phyloP scores from a whole-genome alignment of 352 stramenopile species.

The Globisporangium viniferum region DNA sequence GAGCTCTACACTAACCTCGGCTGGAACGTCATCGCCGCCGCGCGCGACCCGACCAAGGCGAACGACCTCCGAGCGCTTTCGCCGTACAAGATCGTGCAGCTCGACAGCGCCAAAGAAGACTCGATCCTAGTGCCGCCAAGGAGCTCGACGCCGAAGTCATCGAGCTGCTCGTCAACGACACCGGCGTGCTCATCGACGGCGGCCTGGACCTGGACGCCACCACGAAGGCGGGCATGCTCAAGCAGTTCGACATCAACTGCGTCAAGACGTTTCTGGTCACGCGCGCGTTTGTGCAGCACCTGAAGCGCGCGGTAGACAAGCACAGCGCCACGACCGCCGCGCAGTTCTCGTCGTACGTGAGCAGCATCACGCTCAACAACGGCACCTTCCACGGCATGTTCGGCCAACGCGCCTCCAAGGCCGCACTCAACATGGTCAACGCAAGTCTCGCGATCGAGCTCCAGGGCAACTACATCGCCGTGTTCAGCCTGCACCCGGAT shows the following conservation, averaged over 20 bases:
- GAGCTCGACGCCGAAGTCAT: neutral
- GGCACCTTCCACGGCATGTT: slow-evolving; percentile 4
- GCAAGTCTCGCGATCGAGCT: slow-evolving; percentile 22
- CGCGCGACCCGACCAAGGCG: slow-evolving; percentile 24
- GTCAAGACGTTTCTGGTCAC: too few species aligned
- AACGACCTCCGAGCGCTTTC: slow-evolving; percentile 16
- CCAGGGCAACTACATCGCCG: slow-evolving; percentile 5
- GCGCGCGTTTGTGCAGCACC: too few species aligned
- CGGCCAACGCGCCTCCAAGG: slow-evolving; percentile 43
- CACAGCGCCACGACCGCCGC: too few species aligned
- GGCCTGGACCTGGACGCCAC: too few species aligned
- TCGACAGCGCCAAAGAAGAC: slow-evolving; percentile 23
- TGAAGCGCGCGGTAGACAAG: too few species aligned
- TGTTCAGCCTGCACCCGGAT: too few species aligned
- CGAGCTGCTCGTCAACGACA: too few species aligned
- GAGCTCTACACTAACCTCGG: slow-evolving; percentile 1
- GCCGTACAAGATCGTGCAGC: slow-evolving; percentile 19
- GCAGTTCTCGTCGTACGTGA: too few species aligned
- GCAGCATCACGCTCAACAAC: too few species aligned
- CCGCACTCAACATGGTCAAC: slow-evolving; percentile 36
- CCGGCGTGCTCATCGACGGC: too few species aligned
- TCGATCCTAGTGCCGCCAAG: slow-evolving; percentile 18
- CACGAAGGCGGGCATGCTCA: too few species aligned
- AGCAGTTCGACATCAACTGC: too few species aligned
- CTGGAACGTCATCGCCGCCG: slow-evolving; percentile 9